phyloP scores from a whole-genome alignment of 2,329 filamentous ascomycete genomes.

The Hypoxylon rubiginosum region DNA sequence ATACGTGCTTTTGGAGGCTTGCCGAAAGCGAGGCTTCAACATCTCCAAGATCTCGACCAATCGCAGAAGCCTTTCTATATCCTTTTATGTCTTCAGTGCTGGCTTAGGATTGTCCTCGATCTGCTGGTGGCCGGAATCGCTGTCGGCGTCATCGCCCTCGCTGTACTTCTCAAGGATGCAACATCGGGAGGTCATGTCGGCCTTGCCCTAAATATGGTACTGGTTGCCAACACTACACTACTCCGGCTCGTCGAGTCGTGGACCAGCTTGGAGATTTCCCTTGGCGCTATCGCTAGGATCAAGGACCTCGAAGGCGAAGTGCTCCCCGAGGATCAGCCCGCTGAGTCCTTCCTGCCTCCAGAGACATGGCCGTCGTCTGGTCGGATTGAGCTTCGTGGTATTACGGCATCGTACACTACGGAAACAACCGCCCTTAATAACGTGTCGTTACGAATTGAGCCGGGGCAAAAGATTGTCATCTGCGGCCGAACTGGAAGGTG shows the following conservation, averaged over 20 bases:
- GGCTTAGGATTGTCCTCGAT: conserved; percentile 66
- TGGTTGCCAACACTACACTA: conserved; percentile 54
- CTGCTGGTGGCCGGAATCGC: conserved; percentile 63
- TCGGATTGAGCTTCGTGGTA: conserved; percentile 42
- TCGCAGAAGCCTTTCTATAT: conserved; percentile 65
- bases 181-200: conserved; percentile 52
- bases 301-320: conserved; percentile 48
- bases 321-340: conserved; percentile 37
- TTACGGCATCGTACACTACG: conserved; percentile 51
- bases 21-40: conserved; percentile 39
- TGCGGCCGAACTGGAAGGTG: conserved; percentile 67
- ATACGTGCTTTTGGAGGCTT: conserved; percentile 64
- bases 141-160: conserved; percentile 50
- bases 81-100: conserved; percentile 64
- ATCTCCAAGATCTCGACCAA: conserved; percentile 54
- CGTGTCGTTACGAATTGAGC: conserved; percentile 47
- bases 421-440: conserved; percentile 45
- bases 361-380: conserved; percentile 50
- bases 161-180: conserved; percentile 39
- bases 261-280: conserved; percentile 54
- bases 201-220: conserved; percentile 54
- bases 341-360: conserved; percentile 7
- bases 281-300: conserved; percentile 54
- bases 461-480: conserved; percentile 64
- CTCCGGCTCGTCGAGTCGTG: conserved; percentile 52